These are phyloP conservation scores for Globisporangium abappressorium DNA, from an alignment of 352 stramenopile species.

Conservation along the genomic window DNA sequence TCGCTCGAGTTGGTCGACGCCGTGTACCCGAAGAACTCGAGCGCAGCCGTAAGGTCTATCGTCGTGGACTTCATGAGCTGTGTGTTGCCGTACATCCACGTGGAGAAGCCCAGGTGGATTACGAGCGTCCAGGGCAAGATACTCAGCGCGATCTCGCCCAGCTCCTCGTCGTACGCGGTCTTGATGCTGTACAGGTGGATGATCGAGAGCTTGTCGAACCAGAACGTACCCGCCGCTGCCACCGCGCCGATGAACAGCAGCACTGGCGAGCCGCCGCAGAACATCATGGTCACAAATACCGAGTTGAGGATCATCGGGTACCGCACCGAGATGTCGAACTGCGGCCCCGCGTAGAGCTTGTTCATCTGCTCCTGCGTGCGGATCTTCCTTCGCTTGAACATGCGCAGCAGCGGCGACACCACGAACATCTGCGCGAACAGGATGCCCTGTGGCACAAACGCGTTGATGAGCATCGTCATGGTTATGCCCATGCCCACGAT, in stretches of 20 bases:
- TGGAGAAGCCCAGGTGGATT: conserved; percentile 68
- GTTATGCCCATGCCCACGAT: conserved; percentile 86
- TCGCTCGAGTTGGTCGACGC: conserved; percentile 25
- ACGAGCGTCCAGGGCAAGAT: conserved; percentile 72
- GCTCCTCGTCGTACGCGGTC: conserved; percentile 75
- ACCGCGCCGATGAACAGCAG: conserved; percentile 75
- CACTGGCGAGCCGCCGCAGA: conserved; percentile 74
- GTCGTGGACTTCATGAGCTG: conserved; percentile 55
- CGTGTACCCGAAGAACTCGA: conserved; percentile 34
- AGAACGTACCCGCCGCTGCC: conserved; percentile 60
- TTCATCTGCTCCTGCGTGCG: conserved; percentile 79
- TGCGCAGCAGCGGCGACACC: conserved; percentile 46
- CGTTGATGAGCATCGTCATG: conserved; percentile 86
- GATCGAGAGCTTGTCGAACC: conserved; percentile 81
- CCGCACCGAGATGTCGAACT: conserved; percentile 73
- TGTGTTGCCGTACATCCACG: conserved; percentile 84
- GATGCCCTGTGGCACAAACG: conserved; percentile 59
- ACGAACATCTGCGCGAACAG: conserved; percentile 62
- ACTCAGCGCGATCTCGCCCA: conserved; percentile 54
- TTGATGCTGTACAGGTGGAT: conserved; percentile 75
- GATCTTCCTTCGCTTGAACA: conserved; percentile 32
- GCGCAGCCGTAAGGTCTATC: conserved; percentile 40
- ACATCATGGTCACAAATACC: conserved; percentile 82
- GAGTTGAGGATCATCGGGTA: conserved; percentile 86
- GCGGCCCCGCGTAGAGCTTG: conserved; percentile 63